A percentile compares a stretch with the other conserved stretches of the same genome.
Conservation (phyloP, 352 stramenopile genomes). For the Pythium graminicola region DNA sequence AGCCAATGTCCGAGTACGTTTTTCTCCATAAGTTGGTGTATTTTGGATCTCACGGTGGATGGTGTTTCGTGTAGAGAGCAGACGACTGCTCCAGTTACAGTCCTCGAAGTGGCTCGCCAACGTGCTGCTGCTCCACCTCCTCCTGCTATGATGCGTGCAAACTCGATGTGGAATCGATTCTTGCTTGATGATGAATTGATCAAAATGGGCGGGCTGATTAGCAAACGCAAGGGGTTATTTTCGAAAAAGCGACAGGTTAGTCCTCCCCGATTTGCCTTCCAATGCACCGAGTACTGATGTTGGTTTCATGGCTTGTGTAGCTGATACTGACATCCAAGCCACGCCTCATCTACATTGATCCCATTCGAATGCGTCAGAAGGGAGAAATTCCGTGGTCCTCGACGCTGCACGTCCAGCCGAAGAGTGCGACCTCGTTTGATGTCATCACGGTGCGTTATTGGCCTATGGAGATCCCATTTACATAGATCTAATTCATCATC, state of each 20-base stretch:
- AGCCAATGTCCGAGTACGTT: slow-evolving; percentile 31
- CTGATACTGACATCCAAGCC: slow-evolving; percentile 83
- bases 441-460: slow-evolving; percentile 60
- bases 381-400: slow-evolving; percentile 85
- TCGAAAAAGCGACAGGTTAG: slow-evolving; percentile 66
- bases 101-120: slow-evolving; percentile 74
- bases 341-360: slow-evolving; percentile 87
- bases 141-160: slow-evolving; percentile 58
- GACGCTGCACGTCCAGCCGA: slow-evolving; percentile 79
- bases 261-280: background rate
- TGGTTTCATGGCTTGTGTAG: slow-evolving; percentile 20
- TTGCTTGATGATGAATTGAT: slow-evolving; percentile 84
- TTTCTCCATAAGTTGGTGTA: too few relatives aligned
- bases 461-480: background rate
- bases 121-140: slow-evolving; percentile 55
- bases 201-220: slow-evolving; percentile 81
- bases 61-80: slow-evolving; percentile 24
- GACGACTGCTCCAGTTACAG: slow-evolving; percentile 37
- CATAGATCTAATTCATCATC: background rate
- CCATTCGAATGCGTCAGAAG: slow-evolving; percentile 88
- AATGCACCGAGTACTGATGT: background rate
- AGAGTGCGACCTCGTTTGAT: slow-evolving; percentile 83
- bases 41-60: background rate
- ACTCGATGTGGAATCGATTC: slow-evolving; percentile 82
- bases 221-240: slow-evolving; percentile 85